phyloP scores from a whole-genome alignment of 2,329 filamentous ascomycete species.

The Cercospora sp. region DNA sequence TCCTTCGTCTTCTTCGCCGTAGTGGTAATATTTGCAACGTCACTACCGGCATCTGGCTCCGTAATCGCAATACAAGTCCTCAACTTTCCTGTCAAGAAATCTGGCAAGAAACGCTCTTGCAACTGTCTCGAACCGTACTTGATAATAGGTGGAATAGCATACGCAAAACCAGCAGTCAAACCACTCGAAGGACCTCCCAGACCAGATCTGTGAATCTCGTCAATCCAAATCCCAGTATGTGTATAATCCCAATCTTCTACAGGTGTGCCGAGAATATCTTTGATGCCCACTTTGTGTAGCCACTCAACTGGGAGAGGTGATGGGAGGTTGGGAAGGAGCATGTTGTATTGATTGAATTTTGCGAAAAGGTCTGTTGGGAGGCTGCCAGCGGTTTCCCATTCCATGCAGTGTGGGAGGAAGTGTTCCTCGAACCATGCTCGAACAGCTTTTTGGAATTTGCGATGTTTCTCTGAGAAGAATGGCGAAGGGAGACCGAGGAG shows the following conservation, averaged over 20 bases:
- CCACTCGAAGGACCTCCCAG: slow-evolving; percentile 62
- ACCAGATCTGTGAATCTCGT: slow-evolving; percentile 69
- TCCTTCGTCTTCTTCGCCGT: slow-evolving; percentile 62
- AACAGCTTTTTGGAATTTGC: slow-evolving; percentile 25
- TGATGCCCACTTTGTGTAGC: slow-evolving; percentile 64
- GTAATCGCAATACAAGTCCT: slow-evolving; percentile 74
- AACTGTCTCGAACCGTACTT: slow-evolving; percentile 63
- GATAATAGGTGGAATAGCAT: slow-evolving; percentile 68
- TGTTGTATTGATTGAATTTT: slow-evolving; percentile 63
- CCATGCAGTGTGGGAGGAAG: slow-evolving; percentile 27
- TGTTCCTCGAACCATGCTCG: slow-evolving; percentile 29
- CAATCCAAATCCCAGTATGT: slow-evolving; percentile 66
- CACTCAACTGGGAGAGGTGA: slow-evolving; percentile 67
- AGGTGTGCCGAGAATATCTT: slow-evolving; percentile 64
- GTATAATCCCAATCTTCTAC: slow-evolving; percentile 73
- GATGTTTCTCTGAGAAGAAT: slow-evolving; percentile 27
- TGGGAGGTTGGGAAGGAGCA: slow-evolving; percentile 68
- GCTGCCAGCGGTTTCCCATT: slow-evolving; percentile 27
- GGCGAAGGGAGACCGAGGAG: slow-evolving; percentile 26
- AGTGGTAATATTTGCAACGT: slow-evolving; percentile 71
- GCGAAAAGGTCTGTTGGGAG: slow-evolving; percentile 60
- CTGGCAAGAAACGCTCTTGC: slow-evolving; percentile 66
- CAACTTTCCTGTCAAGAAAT: slow-evolving; percentile 65
- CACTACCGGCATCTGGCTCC: slow-evolving; percentile 69
- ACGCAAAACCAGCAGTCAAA: slow-evolving; percentile 68